These are phyloP conservation scores for Brassica carinata DNA, from an alignment of 345 rosid genomes.

Conservation along the genomic window DNA sequence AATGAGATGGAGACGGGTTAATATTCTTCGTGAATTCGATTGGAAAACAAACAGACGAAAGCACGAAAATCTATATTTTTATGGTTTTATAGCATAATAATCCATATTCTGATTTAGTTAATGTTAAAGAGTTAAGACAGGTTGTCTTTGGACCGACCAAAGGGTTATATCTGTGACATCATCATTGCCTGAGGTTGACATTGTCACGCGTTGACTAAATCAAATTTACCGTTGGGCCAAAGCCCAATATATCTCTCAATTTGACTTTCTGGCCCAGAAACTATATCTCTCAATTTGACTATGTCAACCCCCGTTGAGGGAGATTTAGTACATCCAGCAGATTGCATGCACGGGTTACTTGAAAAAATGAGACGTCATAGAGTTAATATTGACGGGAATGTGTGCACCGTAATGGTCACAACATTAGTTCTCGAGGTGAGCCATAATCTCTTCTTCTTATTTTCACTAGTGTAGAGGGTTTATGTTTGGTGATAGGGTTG, in stretches of 20 bases:
- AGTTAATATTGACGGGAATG: constrained; percentile 93
- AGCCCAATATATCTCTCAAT: neutral
- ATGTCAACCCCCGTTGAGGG: constrained; percentile 57
- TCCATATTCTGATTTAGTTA: neutral
- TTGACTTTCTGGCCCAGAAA: constrained; percentile 19
- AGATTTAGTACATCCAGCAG: constrained; percentile 88
- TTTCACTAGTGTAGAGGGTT: neutral
- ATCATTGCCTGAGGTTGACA: neutral
- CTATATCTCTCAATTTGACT: too few species aligned
- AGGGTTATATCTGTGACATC: neutral
- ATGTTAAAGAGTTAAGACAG: neutral
- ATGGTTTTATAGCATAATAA: too few species aligned
- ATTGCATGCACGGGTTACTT: constrained; percentile 93
- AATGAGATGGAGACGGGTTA: constrained; percentile 28
- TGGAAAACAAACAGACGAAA: neutral
- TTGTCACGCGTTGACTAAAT: neutral
- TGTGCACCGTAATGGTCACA: constrained; percentile 98
- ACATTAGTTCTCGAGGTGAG: constrained; percentile 98
- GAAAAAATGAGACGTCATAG: constrained; percentile 89
- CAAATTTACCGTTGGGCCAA: neutral
- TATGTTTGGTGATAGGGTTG: constrained; percentile 66
- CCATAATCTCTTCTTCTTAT: neutral
- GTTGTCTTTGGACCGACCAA: neutral
- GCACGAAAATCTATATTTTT: too few species aligned
- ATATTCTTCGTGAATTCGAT: neutral